Evolutionary conservation across 257 asterid genomes (phyloP).

Genomic region (Mitragyna speciosa): DNA sequence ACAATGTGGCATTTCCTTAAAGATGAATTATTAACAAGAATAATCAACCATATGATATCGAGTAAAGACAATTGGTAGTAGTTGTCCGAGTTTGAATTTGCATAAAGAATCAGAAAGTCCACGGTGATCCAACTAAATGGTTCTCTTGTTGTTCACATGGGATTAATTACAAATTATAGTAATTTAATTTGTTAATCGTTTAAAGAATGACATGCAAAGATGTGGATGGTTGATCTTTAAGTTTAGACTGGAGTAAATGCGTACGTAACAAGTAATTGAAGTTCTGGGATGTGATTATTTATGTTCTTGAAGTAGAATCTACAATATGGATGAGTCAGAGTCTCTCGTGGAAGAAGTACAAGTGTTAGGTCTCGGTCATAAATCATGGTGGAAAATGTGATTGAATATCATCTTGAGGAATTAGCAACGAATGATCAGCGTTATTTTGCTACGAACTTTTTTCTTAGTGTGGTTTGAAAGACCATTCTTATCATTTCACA

Average conservation of each 20-base stretch:
- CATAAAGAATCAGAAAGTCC: neutral
- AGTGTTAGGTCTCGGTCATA: neutral
- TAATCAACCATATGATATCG: neutral
- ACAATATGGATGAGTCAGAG: neutral
- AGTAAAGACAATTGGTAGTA: neutral
- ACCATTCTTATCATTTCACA: neutral
- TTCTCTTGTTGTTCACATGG: neutral
- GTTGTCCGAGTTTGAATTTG: constrained; percentile 4
- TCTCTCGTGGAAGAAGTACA: neutral
- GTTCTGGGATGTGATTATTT: neutral
- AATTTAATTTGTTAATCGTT: neutral
- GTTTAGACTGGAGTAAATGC: neutral
- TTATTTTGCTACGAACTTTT: neutral
- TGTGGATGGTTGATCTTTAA: neutral
- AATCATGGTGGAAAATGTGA: neutral
- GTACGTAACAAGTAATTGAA: no score
- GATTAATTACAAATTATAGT: neutral
- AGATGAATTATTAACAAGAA: neutral
- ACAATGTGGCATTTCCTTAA: neutral
- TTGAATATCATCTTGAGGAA: neutral
- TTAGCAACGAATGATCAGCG: neutral
- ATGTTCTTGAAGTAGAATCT: neutral
- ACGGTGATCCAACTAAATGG: neutral
- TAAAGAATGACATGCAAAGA: neutral
- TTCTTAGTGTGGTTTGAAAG: neutral